A percentile compares a stretch with the other conserved stretches of the same genome.
These are phyloP conservation scores for Pestalotiopsis sp. DNA, from an alignment of 2,329 filamentous ascomycete species.

Conservation along the genomic window DNA sequence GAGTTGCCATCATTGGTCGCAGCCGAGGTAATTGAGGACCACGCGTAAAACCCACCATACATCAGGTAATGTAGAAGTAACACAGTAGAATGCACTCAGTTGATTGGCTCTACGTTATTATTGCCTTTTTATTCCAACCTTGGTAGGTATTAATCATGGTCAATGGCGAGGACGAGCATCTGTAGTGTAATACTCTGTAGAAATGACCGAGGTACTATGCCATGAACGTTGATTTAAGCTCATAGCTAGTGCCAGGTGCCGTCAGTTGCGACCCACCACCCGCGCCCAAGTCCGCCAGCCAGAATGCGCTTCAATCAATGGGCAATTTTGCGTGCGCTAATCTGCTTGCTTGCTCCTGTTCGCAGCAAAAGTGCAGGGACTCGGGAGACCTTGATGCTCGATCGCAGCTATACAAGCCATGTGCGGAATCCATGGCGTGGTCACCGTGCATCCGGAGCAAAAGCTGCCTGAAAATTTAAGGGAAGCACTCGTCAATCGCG, in stretches of 20 bases:
- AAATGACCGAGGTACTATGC: neutral
- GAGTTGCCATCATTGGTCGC: neutral
- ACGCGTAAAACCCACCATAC: neutral
- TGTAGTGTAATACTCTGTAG: neutral
- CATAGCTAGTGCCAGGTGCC: neutral
- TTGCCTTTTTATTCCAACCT: neutral
- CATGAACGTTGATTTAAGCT: neutral
- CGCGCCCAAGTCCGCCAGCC: neutral
- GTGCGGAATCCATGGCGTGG: slow-evolving; percentile 62
- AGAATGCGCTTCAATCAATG: neutral
- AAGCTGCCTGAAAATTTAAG: slow-evolving; percentile 39
- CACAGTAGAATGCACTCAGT: neutral
- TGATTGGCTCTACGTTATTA: neutral
- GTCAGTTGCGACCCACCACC: neutral
- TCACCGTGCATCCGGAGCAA: slow-evolving; percentile 39
- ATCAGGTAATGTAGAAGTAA: neutral
- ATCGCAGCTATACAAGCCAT: slow-evolving; percentile 35
- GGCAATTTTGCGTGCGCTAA: neutral
- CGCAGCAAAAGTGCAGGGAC: neutral
- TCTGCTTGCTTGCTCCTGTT: neutral
- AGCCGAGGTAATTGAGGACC: neutral
- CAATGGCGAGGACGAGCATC: neutral
- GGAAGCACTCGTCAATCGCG: slow-evolving; percentile 53
- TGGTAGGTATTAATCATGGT: neutral
- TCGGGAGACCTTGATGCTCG: neutral